These are phyloP conservation scores for Metarhizium rileyi DNA, from an alignment of 2,329 filamentous ascomycete genomes.

Conservation along the genomic window DNA sequence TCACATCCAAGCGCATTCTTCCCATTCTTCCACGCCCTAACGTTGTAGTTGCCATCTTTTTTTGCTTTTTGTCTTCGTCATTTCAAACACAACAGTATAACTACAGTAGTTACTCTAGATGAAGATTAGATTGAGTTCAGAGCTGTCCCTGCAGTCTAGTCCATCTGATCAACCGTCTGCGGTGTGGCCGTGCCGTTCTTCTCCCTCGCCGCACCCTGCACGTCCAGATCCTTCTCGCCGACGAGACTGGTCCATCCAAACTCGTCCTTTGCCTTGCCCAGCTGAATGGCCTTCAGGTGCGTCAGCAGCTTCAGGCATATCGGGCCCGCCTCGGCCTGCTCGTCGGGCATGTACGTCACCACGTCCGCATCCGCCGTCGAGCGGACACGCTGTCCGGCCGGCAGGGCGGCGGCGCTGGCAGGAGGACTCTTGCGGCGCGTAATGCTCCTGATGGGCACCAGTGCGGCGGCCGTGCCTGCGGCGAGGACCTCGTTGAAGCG, in stretches of 20 bases:
- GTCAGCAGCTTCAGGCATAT: slow-evolving; percentile 62
- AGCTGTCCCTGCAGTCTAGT: slow-evolving; percentile 10
- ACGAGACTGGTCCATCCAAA: slow-evolving; percentile 61
- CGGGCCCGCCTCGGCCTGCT: slow-evolving; percentile 61
- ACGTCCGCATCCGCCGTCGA: slow-evolving; percentile 33
- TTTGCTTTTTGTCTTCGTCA: no score
- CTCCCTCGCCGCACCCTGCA: slow-evolving; percentile 16
- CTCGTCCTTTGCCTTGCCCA: slow-evolving; percentile 65
- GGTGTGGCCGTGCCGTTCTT: slow-evolving; percentile 13
- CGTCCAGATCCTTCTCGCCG: slow-evolving; percentile 33
- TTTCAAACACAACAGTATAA: no score
- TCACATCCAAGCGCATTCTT: no score
- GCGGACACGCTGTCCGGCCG: slow-evolving; percentile 30
- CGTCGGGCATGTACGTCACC: slow-evolving; percentile 43
- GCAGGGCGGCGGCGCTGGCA: slow-evolving; percentile 7
- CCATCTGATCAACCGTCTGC: slow-evolving; percentile 25
- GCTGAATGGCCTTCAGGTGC: slow-evolving; percentile 77
- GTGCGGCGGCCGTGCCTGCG: slow-evolving; percentile 79
- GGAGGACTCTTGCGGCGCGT: slow-evolving; percentile 46
- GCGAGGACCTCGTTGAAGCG: slow-evolving; percentile 68
- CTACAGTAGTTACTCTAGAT: no score
- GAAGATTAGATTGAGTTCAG: not conserved
- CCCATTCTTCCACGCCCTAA: no score
- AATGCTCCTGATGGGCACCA: slow-evolving; percentile 89
- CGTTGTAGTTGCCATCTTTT: no score